Evolutionary conservation across 2,329 filamentous ascomycete genomes (phyloP).

Genomic region (Colletotrichum karsti): DNA sequence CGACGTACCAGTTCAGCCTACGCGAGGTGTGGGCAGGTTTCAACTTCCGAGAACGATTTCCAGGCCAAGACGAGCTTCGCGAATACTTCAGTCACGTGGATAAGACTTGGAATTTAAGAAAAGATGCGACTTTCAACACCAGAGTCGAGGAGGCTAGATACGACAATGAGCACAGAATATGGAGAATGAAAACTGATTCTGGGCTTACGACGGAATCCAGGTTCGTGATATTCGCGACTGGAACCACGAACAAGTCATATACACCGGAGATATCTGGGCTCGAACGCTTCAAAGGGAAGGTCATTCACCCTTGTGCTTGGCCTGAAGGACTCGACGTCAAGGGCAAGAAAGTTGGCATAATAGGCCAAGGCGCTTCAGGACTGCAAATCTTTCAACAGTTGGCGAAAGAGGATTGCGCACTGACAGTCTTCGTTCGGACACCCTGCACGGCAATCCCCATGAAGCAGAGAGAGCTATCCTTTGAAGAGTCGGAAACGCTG

Average conservation of each 20-base stretch:
- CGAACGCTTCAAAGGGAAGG: slow-evolving; percentile 36
- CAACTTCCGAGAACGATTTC: slow-evolving; percentile 51
- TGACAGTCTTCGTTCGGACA: slow-evolving; percentile 63
- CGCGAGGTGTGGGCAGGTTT: slow-evolving; percentile 51
- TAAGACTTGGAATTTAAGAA: slow-evolving; percentile 49
- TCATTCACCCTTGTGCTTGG: slow-evolving; percentile 40
- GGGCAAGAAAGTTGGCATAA: slow-evolving; percentile 1
- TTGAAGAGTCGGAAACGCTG: slow-evolving; percentile 52
- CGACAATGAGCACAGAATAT: slow-evolving; percentile 43
- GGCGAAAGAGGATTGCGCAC: slow-evolving; percentile 41
- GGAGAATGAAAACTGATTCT: slow-evolving; percentile 52
- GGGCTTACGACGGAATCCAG: slow-evolving; percentile 45
- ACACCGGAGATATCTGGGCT: slow-evolving; percentile 44
- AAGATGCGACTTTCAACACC: slow-evolving; percentile 53
- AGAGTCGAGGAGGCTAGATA: slow-evolving; percentile 50
- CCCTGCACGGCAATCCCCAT: slow-evolving; percentile 68
- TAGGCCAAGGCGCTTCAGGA: neutral
- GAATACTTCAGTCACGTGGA: slow-evolving; percentile 56
- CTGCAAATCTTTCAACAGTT: slow-evolving; percentile 3
- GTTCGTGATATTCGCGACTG: slow-evolving; percentile 54
- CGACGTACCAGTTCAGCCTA: slow-evolving; percentile 44
- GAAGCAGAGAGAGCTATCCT: slow-evolving; percentile 53
- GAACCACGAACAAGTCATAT: slow-evolving; percentile 53
- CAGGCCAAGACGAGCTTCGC: slow-evolving; percentile 47
- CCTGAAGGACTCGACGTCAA: slow-evolving; percentile 15